Evolutionary conservation across 1,284 basidiomycete genomes (phyloP), one percentile per base, ranked within the genome.

Genomic region (Clitocybe nebularis): DNA sequence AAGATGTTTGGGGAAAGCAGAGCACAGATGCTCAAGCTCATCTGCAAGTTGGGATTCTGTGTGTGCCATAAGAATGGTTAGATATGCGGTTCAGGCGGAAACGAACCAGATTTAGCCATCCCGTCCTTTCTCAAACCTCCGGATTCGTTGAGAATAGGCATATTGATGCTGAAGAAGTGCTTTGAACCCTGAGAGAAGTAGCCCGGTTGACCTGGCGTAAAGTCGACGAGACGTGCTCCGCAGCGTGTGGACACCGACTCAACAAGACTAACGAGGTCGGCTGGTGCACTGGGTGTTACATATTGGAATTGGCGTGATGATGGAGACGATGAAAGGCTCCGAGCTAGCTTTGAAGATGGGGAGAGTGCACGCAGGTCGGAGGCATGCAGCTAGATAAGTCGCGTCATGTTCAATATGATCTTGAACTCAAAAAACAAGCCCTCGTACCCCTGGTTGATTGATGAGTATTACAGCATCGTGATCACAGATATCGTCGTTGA

Each of bases 381-480:
- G 19, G 82, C 80, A 53, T 82, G 84, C 1, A 84, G 64, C 85
- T 87, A 34, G n/a, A 24, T 16, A 13, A 28, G 38, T 17, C 32
- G 13, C 50, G 36, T 36, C 22, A 17, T 35, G 5, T 41, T 24
- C 36, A 29, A 34, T 22, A 20, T 19, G 20, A n/a, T n/a, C n/a
- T n/a, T n/a, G n/a, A n/a, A n/a, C n/a, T n/a, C n/a, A n/a, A n/a
- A n/a, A n/a, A n/a, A n/a, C n/a, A n/a, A n/a, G n/a, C n/a, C 9
- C 23, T 35, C 34, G 37, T 59, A 87, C 85, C 22, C 82, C 82
- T 19, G 78, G 74, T 44, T 88, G 85, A 50, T 84, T 72, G 33
- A 86, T 64, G 4, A 88, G 55, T 11, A 87, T 64, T 16, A 89
- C 57, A 28, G 79, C 78, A 55, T 86, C 79, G 49, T 79, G 74